Percentiles rank a stretch among this genome's conserved stretches.
Conservation (phyloP, 176 grass and related monocot genomes). For the Eragrostis nindensis region DNA sequence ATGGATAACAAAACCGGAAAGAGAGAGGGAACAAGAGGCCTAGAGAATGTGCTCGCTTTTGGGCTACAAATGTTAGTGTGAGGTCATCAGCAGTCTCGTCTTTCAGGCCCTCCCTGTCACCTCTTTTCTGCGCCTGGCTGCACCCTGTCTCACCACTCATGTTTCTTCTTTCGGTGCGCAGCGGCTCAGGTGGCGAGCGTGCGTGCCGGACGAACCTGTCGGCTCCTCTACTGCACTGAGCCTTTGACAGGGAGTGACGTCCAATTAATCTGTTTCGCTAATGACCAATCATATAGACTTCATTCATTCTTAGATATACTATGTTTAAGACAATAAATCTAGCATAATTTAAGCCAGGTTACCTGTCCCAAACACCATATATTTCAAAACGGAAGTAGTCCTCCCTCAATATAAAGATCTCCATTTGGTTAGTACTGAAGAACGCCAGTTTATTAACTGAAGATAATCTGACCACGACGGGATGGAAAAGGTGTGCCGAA, state of each 20-base stretch:
- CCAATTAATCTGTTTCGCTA: not conserved
- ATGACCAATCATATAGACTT: no score
- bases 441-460: no score
- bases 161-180: constrained; percentile 36
- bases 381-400: no score
- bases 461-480: no score
- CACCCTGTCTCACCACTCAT: constrained; percentile 5
- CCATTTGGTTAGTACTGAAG: no score
- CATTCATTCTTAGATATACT: no score
- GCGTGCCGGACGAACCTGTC: constrained; percentile 41
- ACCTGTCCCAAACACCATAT: no score
- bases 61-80: constrained; percentile 45
- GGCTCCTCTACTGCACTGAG: not conserved
- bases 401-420: no score
- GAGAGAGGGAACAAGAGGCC: constrained; percentile 39
- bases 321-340: no score
- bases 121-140: constrained; percentile 16
- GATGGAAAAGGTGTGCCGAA: no score
- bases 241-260: not conserved
- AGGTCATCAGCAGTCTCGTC: constrained; percentile 30
- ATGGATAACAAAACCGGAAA: not conserved
- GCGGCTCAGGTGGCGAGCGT: constrained; percentile 38
- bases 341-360: no score
- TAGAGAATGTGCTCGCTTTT: constrained; percentile 41
- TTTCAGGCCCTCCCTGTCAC: constrained; percentile 37